Base-by-base conservation (phyloP, 441 rosid species). In the Rhodomyrtus psidioides region DNA sequence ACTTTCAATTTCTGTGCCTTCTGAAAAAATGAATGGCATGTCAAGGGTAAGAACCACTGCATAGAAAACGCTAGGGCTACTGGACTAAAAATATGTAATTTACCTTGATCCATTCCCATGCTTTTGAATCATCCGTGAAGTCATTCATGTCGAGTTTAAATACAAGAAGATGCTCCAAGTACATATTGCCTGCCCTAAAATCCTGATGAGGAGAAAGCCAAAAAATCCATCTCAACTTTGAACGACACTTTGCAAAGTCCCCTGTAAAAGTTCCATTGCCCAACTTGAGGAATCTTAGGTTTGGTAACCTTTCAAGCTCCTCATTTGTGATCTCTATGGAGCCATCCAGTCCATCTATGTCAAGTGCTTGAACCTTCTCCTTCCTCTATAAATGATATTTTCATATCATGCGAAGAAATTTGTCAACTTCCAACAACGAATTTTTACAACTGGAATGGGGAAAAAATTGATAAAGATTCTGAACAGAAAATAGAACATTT, bases 111-210 rank as follows among this genome's bases (percentile, higher is more conserved):
- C 27, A 27, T 34, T 60, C 39, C 70, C 70, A 60, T 14, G 70
- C 70, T 60, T 60, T 60, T 60, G 70, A 15, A 27, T 60, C 39
- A 60, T 60, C 6, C 4, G 1, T 3, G 12, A 60, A 15, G 70
- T 1, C 1, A 60, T 15, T 60, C 7, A 0, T 0, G 1, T 4
- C 10, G 3, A 60, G 70, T 15, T 60, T 4, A 3, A 60, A 27
- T 15, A 60, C 0, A 8, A 60, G 10, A 60, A 60, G 70, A 60
- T 15, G 1, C 28, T 60, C 2, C 70, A 60, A 15, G 7, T 28
- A 15, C 21, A 3, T 60, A 60, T 27, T 15, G 6, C 28, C 4
- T 1, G 21, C 70, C 70, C 21, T 27, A 15, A 27, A 59, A 59
- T 59, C 70, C 0, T 27, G 3, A 16, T 7, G 5, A 59, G 70